Evolutionary conservation across 1,284 basidiomycete genomes (phyloP), one percentile per base, ranked within the genome.

Genomic region (Moniliophthora roreri): DNA sequence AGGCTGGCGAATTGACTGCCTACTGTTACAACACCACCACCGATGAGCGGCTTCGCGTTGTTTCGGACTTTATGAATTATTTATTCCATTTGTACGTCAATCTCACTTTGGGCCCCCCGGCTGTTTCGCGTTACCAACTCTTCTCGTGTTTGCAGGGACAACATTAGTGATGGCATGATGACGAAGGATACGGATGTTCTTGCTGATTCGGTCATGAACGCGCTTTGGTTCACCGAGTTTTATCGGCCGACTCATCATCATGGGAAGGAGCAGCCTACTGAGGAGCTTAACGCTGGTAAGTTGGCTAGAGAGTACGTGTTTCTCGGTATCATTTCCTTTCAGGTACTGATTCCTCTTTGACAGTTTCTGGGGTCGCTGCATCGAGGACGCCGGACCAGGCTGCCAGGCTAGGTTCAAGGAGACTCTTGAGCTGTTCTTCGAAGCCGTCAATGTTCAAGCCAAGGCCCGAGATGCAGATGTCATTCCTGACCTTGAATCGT

Each of bases 1-100:
- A 83, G 58, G 84, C 83, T n/a, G 86, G 86, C 48, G 78, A 84
- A 60, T 79, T 89, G 57, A 81, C 85, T 18, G 82, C 84, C 1
- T 78, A 74, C 63, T 85, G 82, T 64, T 89, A 87, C 63, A 75
- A 81, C 39, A 73, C 76, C 35, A 73, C 80, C 32, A 66, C 78
- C 16, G 63, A 74, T 38, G 75, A 77, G 51, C 80, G 78, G 51
- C 77, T 89, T 40, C 83, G 85, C 32, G 78, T 86, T 56, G 76
- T 84, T 47, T 76, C 76, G 5, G 81, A 83, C 63, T 84, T 81
- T 58, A 72, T 83, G 74, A 81, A 77, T 57, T 82, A 81, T 60
- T 64, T 83, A 15, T 84, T 83, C 62, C 78, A 77, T 60, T 59
- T 78, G 75, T 78, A 51, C 51, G 72, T 66, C 46, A n/a, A n/a